A percentile compares a stretch with the other conserved stretches of the same genome.
These are phyloP conservation scores for Apocynum venetum DNA, from an alignment of 257 asterid species.

Conservation along the genomic window DNA sequence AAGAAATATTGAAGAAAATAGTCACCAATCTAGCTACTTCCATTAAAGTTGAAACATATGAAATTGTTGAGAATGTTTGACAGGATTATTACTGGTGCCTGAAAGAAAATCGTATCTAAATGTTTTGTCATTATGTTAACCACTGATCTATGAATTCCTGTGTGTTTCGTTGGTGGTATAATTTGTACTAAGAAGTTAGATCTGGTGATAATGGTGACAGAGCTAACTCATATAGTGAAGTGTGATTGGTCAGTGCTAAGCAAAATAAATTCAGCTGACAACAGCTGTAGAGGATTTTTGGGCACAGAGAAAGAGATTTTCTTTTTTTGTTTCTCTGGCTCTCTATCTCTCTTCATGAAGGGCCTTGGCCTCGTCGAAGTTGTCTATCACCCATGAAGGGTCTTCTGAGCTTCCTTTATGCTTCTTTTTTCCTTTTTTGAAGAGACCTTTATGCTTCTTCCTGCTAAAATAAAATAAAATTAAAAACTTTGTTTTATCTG, in stretches of 20 bases:
- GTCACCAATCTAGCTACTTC: not conserved
- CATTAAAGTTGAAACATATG: not conserved
- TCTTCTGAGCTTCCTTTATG: slow-evolving; percentile 21
- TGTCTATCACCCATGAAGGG: slow-evolving; percentile 37
- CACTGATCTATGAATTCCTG: not conserved
- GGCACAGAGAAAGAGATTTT: slow-evolving; percentile 15
- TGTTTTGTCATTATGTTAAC: slow-evolving; percentile 2
- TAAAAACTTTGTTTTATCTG: slow-evolving; percentile 25
- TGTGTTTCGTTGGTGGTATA: not conserved
- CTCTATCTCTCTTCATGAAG: slow-evolving; percentile 1
- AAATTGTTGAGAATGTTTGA: not conserved
- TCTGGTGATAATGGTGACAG: not conserved
- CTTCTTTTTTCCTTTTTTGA: slow-evolving; percentile 1
- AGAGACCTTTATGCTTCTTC: not conserved
- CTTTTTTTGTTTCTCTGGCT: not conserved
- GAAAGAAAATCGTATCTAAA: slow-evolving; percentile 11
- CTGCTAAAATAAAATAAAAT: slow-evolving; percentile 8
- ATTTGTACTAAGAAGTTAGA: not conserved
- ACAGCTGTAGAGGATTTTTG: slow-evolving; percentile 16
- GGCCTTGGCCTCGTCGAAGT: not conserved
- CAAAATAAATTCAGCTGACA: slow-evolving; percentile 17
- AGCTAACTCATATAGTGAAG: not conserved
- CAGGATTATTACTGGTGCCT: not conserved
- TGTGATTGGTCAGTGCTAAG: slow-evolving; percentile 39
- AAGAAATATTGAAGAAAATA: no score